phyloP scores from a whole-genome alignment of 2,329 filamentous ascomycete species.

The Penicillium sp. region DNA sequence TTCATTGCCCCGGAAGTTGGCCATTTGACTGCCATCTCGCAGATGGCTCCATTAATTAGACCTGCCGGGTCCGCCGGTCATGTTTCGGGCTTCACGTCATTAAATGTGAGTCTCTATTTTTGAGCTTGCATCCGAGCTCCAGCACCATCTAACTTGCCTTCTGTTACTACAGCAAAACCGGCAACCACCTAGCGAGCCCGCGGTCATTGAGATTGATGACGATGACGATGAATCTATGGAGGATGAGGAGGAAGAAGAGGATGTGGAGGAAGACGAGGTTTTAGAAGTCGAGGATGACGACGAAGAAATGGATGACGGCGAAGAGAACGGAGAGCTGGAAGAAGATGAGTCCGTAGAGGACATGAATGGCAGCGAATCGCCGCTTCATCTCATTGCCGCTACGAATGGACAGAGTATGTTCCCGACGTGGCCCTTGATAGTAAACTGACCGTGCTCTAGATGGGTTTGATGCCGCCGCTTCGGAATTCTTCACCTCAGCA shows the following conservation, averaged over 20 bases:
- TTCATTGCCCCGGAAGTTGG: conserved; percentile 6
- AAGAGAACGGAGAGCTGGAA: conserved; percentile 34
- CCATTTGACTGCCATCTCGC: conserved; percentile 1
- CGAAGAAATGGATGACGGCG: conserved; percentile 34
- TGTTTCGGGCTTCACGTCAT: conserved; percentile 29
- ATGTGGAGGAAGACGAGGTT: conserved; percentile 39
- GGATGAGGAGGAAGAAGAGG: conserved; percentile 28
- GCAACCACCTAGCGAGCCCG: conserved; percentile 31
- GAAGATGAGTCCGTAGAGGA: conserved; percentile 34
- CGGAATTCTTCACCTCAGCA: conserved; percentile 49
- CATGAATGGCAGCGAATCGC: conserved; percentile 34
- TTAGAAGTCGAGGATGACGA: conserved; percentile 35
- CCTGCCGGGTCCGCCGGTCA: conserved; percentile 34
- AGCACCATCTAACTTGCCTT: conserved; percentile 23
- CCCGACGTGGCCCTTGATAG: not conserved
- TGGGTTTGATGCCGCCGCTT: conserved; percentile 28
- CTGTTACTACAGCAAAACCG: conserved; percentile 25
- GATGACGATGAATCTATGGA: conserved; percentile 37
- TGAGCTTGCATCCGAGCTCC: conserved; percentile 13
- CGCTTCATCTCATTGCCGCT: conserved; percentile 20
- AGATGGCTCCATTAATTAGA: conserved; percentile 48
- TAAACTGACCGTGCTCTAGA: conserved; percentile 23
- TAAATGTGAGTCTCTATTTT: conserved; percentile 31
- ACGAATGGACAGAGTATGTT: conserved; percentile 28
- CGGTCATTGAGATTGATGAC: conserved; percentile 47